Conservation (phyloP, 2,329 filamentous ascomycete genomes). For the Calonectria multiphialidica region DNA sequence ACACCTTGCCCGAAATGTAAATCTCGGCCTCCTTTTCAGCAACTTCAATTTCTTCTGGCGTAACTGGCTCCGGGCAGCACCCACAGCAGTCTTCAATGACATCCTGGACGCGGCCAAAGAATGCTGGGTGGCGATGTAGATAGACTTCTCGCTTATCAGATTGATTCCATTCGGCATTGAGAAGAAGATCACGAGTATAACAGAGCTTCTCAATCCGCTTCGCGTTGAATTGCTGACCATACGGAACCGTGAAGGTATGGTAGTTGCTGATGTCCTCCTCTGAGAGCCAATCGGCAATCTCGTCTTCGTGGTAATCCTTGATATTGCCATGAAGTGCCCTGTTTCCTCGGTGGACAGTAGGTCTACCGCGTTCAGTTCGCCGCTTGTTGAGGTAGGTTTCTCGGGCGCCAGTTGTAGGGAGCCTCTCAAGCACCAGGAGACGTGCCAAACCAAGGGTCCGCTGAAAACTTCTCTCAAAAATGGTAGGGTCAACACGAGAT, state of each 20-base stretch:
- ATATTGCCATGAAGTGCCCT: slow-evolving; percentile 72
- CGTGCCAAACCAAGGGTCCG: slow-evolving; percentile 83
- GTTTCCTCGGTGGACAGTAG: slow-evolving; percentile 58
- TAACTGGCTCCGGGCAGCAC: slow-evolving; percentile 77
- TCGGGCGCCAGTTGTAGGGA: slow-evolving; percentile 76
- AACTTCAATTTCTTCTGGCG: slow-evolving; percentile 77
- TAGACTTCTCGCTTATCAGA: slow-evolving; percentile 80
- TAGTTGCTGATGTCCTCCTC: slow-evolving; percentile 84
- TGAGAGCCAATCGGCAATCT: slow-evolving; percentile 86
- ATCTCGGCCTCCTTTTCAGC: slow-evolving; percentile 79
- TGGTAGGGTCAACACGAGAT: slow-evolving; percentile 83
- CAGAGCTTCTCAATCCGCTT: slow-evolving; percentile 85
- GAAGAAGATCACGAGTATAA: slow-evolving; percentile 83
- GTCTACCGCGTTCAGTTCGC: slow-evolving; percentile 78
- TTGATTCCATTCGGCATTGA: slow-evolving; percentile 91
- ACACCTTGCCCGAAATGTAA: slow-evolving; percentile 80
- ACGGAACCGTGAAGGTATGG: slow-evolving; percentile 80
- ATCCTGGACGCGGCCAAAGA: slow-evolving; percentile 82
- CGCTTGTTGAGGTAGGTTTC: slow-evolving; percentile 79
- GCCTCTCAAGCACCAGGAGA: slow-evolving; percentile 81
- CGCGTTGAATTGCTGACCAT: slow-evolving; percentile 71
- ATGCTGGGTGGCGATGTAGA: slow-evolving; percentile 86
- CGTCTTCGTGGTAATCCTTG: slow-evolving; percentile 82
- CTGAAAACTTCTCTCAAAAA: slow-evolving; percentile 85
- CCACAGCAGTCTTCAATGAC: slow-evolving; percentile 87